Conservation (phyloP, 169 alveolate genomes). For the Plasmodium cynomolgi region DNA sequence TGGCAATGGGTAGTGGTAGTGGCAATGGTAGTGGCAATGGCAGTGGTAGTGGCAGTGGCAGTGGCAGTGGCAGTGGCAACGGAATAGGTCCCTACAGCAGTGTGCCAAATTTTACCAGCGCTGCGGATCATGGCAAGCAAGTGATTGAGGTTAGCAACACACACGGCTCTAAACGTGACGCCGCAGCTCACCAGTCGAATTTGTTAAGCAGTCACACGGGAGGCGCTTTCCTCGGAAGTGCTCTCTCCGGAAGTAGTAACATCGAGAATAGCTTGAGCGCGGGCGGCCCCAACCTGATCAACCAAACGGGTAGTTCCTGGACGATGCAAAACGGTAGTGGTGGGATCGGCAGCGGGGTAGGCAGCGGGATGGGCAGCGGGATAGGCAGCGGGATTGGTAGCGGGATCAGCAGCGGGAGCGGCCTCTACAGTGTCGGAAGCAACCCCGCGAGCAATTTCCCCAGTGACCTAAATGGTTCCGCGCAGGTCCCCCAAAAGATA, state of each 20-base stretch:
- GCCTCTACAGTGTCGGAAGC: background rate
- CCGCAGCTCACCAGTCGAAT: background rate
- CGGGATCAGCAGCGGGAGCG: background rate
- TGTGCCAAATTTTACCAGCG: background rate
- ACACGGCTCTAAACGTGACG: background rate
- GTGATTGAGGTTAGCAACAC: background rate
- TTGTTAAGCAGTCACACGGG: background rate
- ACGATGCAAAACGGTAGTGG: background rate
- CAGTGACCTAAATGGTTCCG: constrained; percentile 10
- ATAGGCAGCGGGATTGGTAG: background rate
- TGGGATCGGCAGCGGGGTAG: background rate
- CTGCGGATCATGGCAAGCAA: background rate
- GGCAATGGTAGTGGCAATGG: background rate
- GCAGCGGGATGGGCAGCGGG: background rate
- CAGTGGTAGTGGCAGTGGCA: too few relatives aligned
- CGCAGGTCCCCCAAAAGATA: background rate
- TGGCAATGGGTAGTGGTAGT: background rate
- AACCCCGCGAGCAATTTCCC: background rate
- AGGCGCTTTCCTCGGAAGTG: background rate
- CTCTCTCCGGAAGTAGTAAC: background rate
- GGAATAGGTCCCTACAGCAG: background rate
- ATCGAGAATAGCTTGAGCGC: background rate
- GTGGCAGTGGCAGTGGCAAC: background rate
- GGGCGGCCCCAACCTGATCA: background rate
- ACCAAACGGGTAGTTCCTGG: background rate